Conservation (phyloP, 306 rosid genomes). For the Lotus japonicus region DNA sequence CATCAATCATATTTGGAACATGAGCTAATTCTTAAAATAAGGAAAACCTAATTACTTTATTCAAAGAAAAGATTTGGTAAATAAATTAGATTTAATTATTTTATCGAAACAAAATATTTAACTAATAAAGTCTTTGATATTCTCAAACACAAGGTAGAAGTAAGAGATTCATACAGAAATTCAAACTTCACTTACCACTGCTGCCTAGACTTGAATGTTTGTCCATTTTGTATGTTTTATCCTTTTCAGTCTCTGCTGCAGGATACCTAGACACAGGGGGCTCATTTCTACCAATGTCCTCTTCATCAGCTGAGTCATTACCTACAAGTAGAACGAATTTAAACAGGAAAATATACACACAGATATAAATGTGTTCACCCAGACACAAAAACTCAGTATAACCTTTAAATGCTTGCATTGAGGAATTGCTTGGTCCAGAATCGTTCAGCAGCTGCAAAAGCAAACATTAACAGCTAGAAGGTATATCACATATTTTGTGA, state of each 20-base stretch:
- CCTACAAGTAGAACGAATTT: slow-evolving; percentile 35
- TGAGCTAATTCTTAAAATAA: no score
- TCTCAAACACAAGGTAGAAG: no score
- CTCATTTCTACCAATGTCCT: slow-evolving; percentile 57
- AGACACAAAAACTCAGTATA: slow-evolving; percentile 7
- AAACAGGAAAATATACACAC: not conserved
- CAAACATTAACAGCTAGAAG: slow-evolving; percentile 2
- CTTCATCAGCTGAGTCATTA: slow-evolving; percentile 50
- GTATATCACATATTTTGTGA: not conserved
- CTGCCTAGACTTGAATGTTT: slow-evolving; percentile 32
- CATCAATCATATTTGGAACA: no score
- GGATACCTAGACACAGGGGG: slow-evolving; percentile 56
- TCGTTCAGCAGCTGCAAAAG: slow-evolving; percentile 40
- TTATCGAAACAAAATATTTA: no score
- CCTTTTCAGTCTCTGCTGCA: slow-evolving; percentile 47
- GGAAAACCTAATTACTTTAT: no score
- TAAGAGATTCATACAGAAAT: slow-evolving; percentile 1
- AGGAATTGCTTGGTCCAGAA: slow-evolving; percentile 65
- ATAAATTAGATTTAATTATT: no score
- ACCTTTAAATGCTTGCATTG: slow-evolving; percentile 70
- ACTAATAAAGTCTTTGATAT: no score
- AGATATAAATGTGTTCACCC: not conserved
- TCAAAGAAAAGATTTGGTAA: no score
- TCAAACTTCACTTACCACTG: slow-evolving; percentile 33
- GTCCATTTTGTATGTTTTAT: slow-evolving; percentile 18